These are phyloP conservation scores for Phaeomoniella chlamydospora DNA, from an alignment of 2,329 filamentous ascomycete genomes.

Conservation along the genomic window DNA sequence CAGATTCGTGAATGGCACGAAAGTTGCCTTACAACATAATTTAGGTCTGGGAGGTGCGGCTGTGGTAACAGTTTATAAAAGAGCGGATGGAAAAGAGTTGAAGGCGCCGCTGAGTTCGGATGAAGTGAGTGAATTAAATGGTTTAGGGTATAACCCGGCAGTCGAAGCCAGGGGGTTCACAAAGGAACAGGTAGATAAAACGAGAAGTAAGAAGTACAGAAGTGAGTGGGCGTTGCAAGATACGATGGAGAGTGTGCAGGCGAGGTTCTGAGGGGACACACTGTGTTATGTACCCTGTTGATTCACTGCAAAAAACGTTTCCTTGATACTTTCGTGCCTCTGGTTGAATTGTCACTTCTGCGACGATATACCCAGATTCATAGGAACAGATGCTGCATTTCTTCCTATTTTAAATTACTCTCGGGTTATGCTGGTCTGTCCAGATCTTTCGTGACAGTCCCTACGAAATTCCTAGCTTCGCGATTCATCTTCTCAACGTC, in stretches of 20 bases:
- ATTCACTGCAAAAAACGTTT: too few species aligned
- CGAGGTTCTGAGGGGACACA: slow-evolving; percentile 52
- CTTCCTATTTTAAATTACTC: too few species aligned
- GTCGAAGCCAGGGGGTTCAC: slow-evolving; percentile 83
- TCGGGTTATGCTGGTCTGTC: too few species aligned
- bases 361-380: too few species aligned
- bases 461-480: slow-evolving; percentile 28
- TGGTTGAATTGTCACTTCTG: too few species aligned
- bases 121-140: slow-evolving; percentile 50
- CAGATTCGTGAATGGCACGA: slow-evolving; percentile 53
- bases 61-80: slow-evolving; percentile 78
- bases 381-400: too few species aligned
- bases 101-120: slow-evolving; percentile 46
- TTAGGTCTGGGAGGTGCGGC: slow-evolving; percentile 81
- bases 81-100: slow-evolving; percentile 55
- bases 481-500: slow-evolving; percentile 25
- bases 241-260: slow-evolving; percentile 56
- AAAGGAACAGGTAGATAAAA: slow-evolving; percentile 51
- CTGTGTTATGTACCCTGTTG: too few species aligned
- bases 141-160: slow-evolving; percentile 82
- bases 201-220: slow-evolving; percentile 53
- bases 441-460: slow-evolving; percentile 23
- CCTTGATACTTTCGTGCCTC: neutral
- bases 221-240: slow-evolving; percentile 71
- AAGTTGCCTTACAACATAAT: slow-evolving; percentile 76